Evolutionary conservation across 2,329 filamentous ascomycete species (phyloP).

Genomic region (Metarhizium humberi): DNA sequence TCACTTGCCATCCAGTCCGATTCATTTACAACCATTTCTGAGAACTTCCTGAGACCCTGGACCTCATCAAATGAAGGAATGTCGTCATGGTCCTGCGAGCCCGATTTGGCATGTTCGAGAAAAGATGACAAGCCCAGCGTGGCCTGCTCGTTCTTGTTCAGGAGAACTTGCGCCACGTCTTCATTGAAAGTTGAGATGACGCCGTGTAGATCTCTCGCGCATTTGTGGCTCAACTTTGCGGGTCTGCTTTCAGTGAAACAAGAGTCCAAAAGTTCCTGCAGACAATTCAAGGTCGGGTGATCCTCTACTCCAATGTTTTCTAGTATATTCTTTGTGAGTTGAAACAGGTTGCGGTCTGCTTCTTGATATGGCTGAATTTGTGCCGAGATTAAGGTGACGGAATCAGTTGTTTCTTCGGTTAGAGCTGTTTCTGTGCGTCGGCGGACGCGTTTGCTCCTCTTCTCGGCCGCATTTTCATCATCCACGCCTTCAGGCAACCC

Average conservation of each 20-base stretch:
- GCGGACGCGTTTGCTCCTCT: slow-evolving; percentile 56
- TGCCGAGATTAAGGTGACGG: slow-evolving; percentile 40
- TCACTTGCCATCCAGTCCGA: slow-evolving; percentile 41
- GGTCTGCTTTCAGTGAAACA: slow-evolving; percentile 42
- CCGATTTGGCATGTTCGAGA: slow-evolving; percentile 52
- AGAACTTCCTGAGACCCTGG: slow-evolving; percentile 43
- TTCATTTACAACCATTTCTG: slow-evolving; percentile 32
- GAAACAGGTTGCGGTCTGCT: slow-evolving; percentile 45
- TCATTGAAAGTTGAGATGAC: slow-evolving; percentile 42
- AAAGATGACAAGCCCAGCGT: slow-evolving; percentile 50
- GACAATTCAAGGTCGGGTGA: slow-evolving; percentile 31
- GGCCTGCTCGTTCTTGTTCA: slow-evolving; percentile 43
- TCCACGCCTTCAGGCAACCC: slow-evolving; percentile 46
- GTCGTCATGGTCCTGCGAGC: slow-evolving; percentile 39
- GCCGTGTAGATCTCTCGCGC: slow-evolving; percentile 39
- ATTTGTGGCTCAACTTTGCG: slow-evolving; percentile 34
- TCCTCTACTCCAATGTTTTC: slow-evolving; percentile 47
- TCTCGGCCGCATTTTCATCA: slow-evolving; percentile 48
- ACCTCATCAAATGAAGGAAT: slow-evolving; percentile 41
- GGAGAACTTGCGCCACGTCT: slow-evolving; percentile 41
- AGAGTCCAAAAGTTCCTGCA: slow-evolving; percentile 42
- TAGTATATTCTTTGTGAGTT: slow-evolving; percentile 44
- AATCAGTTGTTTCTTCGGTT: slow-evolving; percentile 42
- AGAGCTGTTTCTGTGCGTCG: slow-evolving; percentile 41
- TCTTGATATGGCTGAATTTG: slow-evolving; percentile 49